Evolutionary conservation across 1,284 basidiomycete species (phyloP), one percentile per base, ranked within the genome.

Genomic region (Microbotryum lychnidis-dioicae): DNA sequence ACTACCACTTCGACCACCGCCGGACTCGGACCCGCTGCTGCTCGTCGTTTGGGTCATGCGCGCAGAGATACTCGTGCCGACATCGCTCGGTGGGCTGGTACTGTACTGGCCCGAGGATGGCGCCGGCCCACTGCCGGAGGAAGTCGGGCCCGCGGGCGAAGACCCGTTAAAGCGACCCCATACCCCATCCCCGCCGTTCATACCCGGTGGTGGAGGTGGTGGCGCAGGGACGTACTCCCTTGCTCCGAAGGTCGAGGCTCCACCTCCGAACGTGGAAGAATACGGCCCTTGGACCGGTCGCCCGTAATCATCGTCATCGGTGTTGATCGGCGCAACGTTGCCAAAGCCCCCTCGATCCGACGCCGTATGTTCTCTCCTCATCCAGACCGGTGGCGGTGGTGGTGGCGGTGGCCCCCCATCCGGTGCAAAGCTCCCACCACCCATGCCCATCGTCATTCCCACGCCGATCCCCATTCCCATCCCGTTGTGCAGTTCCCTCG

Each of bases 281-380:
- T 44, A 57, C 33, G 37, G 50, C 9, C 50, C 57, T 37, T 59
- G 58, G 4, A 68, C 57, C 23, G 58, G 54, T 5, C 65, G 47
- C 16, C 67, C 67, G 33, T 69, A 69, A 47, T 69, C 67, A 56
- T 66, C 64, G 18, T 50, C 53, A 16, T 61, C 58, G 23, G 37
- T 58, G 54, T 4, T 53, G 25, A 37, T 31, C 47, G 12, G 29
- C 27, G 12, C 57, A 7, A 6, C 57, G 23, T 31, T 20, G 14
- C 29, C 21, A 4, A 46, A 54, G 7, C 25, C 44, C 21, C 50
- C 56, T 16, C 58, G 56, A 6, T 49, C 58, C 6, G 62, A 58
- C 12, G 58, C 55, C 23, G 47, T 49, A 20, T 56, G 53, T 18
- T 64, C 59, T 12, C 63, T 33, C 12, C 62, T 29, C 27, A 60